Evolutionary conservation across 1,139 yeast genomes (phyloP).

Genomic region (Chernovozyma aurita): DNA sequence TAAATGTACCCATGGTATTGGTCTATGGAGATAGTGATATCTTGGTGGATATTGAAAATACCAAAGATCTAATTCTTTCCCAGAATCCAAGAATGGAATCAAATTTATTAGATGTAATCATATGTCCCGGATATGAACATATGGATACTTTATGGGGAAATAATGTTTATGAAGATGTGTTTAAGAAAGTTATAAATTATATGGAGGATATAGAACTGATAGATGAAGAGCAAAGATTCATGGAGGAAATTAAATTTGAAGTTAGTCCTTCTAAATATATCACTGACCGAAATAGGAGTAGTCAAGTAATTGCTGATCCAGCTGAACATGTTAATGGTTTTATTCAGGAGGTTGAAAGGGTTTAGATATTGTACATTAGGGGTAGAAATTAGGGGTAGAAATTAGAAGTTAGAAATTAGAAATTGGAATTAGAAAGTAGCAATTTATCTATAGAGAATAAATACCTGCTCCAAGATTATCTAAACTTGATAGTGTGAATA

Average conservation of each 20-base stretch:
- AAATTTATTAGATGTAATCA: constrained; percentile 20
- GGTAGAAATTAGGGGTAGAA: too few species aligned
- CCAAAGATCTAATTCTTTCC: constrained; percentile 20
- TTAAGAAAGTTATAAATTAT: constrained; percentile 13
- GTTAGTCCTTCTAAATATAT: neutral
- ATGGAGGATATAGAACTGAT: constrained; percentile 6
- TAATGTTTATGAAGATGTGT: constrained; percentile 26
- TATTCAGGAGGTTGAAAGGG: too few species aligned
- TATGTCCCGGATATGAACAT: constrained; percentile 28
- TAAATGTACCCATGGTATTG: constrained; percentile 38
- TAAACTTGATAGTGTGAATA: too few species aligned
- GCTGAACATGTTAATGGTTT: neutral
- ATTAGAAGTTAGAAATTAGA: too few species aligned
- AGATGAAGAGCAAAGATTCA: neutral
- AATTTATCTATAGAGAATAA: too few species aligned
- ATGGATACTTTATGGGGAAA: constrained; percentile 36
- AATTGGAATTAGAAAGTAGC: too few species aligned
- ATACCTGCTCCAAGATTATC: too few species aligned
- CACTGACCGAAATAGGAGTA: neutral
- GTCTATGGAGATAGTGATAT: constrained; percentile 40
- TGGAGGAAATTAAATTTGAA: neutral
- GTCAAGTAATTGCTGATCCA: too few species aligned
- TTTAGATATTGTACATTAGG: too few species aligned
- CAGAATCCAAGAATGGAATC: constrained; percentile 22
- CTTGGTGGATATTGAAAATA: constrained; percentile 37